Evolutionary conservation across 108 stramenopile genomes (phyloP).

Genomic region (Poteriospumella lacustris): DNA sequence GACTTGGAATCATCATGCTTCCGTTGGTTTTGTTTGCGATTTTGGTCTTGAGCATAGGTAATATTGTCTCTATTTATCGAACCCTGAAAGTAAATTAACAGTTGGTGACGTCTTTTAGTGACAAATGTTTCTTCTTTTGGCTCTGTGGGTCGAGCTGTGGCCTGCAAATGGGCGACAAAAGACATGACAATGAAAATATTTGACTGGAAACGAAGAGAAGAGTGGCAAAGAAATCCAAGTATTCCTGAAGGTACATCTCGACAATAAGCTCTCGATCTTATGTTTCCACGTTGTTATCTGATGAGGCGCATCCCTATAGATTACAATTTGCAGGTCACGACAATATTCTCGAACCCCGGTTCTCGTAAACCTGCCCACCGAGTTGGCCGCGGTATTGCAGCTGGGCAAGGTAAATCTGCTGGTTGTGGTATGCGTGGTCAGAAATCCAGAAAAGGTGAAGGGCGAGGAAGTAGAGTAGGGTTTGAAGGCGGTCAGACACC

Average conservation of each 20-base stretch:
- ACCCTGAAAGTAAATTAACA: too few relatives aligned
- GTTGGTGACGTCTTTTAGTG: too few relatives aligned
- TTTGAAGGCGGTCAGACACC: constrained; percentile 94
- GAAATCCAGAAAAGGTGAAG: constrained; percentile 72
- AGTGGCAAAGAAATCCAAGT: constrained; percentile 57
- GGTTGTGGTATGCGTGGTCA: constrained; percentile 97
- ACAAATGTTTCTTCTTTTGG: too few relatives aligned
- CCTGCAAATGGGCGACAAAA: too few relatives aligned
- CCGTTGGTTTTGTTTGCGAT: too few relatives aligned
- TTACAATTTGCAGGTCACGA: constrained; percentile 66
- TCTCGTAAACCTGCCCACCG: constrained; percentile 67
- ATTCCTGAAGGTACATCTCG: constrained; percentile 63
- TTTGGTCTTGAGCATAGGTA: too few relatives aligned
- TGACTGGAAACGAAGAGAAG: constrained; percentile 83
- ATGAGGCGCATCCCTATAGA: neutral
- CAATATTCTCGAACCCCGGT: constrained; percentile 72
- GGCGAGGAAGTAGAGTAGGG: constrained; percentile 71
- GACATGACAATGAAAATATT: constrained; percentile 73
- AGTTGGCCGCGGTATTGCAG: constrained; percentile 93
- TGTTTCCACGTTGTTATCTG: neutral
- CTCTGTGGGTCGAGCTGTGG: too few relatives aligned
- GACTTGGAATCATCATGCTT: too few relatives aligned
- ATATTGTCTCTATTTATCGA: too few relatives aligned
- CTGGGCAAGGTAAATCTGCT: constrained; percentile 90
- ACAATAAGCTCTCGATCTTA: constrained; percentile 24